Evolutionary conservation across 331 rosid species (phyloP).

Genomic region (Quercus phellos): DNA sequence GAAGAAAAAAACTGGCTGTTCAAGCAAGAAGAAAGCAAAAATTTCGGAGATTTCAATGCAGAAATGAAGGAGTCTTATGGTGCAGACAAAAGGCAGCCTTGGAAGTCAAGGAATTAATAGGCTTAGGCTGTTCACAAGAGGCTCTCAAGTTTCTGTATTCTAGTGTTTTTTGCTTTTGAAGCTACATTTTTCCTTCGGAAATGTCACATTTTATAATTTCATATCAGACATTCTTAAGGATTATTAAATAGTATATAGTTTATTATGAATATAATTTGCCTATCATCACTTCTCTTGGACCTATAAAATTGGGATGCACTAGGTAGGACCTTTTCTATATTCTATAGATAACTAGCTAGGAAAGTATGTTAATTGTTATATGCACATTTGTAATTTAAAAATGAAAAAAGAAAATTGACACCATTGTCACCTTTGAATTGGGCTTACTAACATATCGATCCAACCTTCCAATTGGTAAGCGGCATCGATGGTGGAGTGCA

Average conservation of each 20-base stretch:
- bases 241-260: not conserved
- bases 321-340: too few species aligned
- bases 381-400: not conserved
- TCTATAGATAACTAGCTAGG: not conserved
- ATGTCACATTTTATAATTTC: constrained; percentile 21
- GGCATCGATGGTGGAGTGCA: too few species aligned
- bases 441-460: not conserved
- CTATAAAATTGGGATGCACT: too few species aligned
- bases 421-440: not conserved
- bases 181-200: constrained; percentile 31
- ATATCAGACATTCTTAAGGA: constrained; percentile 7
- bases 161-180: constrained; percentile 37
- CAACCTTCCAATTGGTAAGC: too few species aligned
- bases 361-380: not conserved
- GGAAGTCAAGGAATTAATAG: constrained; percentile 54
- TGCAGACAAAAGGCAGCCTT: constrained; percentile 58
- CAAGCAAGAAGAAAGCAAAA: constrained; percentile 27
- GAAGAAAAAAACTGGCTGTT: constrained; percentile 14
- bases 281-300: too few species aligned
- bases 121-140: constrained; percentile 17
- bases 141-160: constrained; percentile 18
- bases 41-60: constrained; percentile 43
- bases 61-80: constrained; percentile 31
- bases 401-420: constrained; percentile 1
- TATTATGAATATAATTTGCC: too few species aligned